Conservation (phyloP, 176 grass and related monocot genomes). For the Saccharum spontaneum region DNA sequence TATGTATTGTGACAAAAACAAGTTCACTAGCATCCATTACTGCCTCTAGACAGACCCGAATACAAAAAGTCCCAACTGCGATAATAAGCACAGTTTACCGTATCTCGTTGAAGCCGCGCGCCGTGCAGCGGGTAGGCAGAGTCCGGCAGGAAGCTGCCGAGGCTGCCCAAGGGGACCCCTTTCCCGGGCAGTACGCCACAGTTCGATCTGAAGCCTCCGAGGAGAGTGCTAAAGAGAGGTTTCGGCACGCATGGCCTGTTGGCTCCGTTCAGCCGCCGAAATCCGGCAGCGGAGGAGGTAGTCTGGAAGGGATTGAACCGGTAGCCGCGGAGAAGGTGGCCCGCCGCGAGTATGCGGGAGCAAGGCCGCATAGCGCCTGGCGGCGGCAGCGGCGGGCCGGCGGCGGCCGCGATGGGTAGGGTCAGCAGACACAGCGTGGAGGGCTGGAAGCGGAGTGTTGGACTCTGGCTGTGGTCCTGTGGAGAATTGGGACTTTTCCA, state of each 20-base stretch:
- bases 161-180: background rate
- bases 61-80: constrained; percentile 15
- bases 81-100: constrained; percentile 31
- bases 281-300: constrained; percentile 27
- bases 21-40: background rate
- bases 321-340: constrained; percentile 31
- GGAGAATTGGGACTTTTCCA: constrained; percentile 3
- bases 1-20: background rate
- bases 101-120: constrained; percentile 22
- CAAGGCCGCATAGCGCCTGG: constrained; percentile 40
- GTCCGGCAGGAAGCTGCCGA: constrained; percentile 25
- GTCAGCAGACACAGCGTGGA: constrained; percentile 18
- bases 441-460: background rate
- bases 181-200: constrained; percentile 9
- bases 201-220: constrained; percentile 19
- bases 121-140: constrained; percentile 27
- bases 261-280: constrained; percentile 27
- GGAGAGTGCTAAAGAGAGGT: constrained; percentile 26
- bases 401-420: constrained; percentile 12
- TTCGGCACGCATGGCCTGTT: constrained; percentile 22
- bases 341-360: constrained; percentile 42
- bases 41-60: background rate
- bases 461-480: constrained; percentile 20
- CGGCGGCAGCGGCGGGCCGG: background rate
- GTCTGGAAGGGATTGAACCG: constrained; percentile 20